Conservation (phyloP, 2,329 filamentous ascomycete genomes). For the Cadophora sp. region DNA sequence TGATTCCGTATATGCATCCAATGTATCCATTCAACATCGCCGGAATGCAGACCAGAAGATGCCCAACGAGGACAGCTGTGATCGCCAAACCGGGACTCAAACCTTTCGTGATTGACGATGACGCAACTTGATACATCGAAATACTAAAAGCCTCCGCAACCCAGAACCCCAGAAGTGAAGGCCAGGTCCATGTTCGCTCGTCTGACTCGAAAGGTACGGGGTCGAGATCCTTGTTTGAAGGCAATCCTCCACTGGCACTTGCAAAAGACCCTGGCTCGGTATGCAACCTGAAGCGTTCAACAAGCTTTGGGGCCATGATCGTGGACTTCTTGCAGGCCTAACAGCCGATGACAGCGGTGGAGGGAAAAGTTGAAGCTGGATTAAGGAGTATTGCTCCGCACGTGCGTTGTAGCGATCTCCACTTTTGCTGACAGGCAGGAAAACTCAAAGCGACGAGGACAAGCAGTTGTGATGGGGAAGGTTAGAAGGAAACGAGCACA, state of each 20-base stretch:
- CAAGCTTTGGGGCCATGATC: slow-evolving; percentile 27
- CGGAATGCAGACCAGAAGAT: slow-evolving; percentile 61
- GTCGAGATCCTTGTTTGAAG: slow-evolving; percentile 38
- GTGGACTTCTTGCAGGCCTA: background rate
- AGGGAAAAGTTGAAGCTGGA: background rate
- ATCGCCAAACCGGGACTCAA: slow-evolving; percentile 38
- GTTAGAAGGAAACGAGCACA: slow-evolving; percentile 1
- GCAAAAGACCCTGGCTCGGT: slow-evolving; percentile 32
- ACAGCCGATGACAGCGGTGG: background rate
- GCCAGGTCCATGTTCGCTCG: slow-evolving; percentile 38
- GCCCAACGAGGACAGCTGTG: slow-evolving; percentile 59
- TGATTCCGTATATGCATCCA: slow-evolving; percentile 53
- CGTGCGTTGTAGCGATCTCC: slow-evolving; percentile 5
- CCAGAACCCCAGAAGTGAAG: slow-evolving; percentile 40
- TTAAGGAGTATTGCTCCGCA: background rate
- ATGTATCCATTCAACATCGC: slow-evolving; percentile 54
- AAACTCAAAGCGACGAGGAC: too few species aligned
- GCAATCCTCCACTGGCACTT: slow-evolving; percentile 26
- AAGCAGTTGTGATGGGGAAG: background rate
- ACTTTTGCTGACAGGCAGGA: slow-evolving; percentile 9
- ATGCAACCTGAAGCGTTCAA: slow-evolving; percentile 32
- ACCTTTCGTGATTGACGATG: slow-evolving; percentile 38
- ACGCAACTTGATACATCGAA: slow-evolving; percentile 41
- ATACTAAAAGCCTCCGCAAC: slow-evolving; percentile 41
- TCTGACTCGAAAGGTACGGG: slow-evolving; percentile 38